phyloP scores from a whole-genome alignment of 2,329 filamentous ascomycete genomes.

The Phialophora expanda region DNA sequence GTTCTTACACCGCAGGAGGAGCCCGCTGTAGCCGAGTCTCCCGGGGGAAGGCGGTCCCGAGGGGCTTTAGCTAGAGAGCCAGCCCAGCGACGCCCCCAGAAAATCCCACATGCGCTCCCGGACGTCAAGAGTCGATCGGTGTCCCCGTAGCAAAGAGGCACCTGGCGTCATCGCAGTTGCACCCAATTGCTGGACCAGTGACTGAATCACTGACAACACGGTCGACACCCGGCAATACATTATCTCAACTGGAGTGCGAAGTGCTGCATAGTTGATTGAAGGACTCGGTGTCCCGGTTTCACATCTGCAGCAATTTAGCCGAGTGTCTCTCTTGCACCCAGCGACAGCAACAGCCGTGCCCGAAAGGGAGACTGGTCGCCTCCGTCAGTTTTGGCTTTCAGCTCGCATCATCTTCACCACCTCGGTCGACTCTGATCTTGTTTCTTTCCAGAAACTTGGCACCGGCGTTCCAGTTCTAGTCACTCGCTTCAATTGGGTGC shows the following conservation, averaged over 20 bases:
- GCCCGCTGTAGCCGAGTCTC: constrained; percentile 5
- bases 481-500: constrained; percentile 15
- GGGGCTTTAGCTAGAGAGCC: not conserved
- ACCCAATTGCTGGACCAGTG: not conserved
- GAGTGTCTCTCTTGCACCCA: not conserved
- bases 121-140: not conserved
- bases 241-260: not conserved
- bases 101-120: constrained; percentile 3
- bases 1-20: constrained; percentile 6
- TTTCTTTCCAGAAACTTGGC: constrained; percentile 24
- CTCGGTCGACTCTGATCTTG: constrained; percentile 6
- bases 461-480: constrained; percentile 1
- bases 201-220: not conserved
- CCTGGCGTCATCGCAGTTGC: not conserved
- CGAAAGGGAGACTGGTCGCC: constrained; percentile 4
- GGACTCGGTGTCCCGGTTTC: not conserved
- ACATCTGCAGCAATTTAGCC: constrained; percentile 10
- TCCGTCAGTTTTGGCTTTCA: constrained; percentile 2
- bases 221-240: not conserved
- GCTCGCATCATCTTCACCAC: constrained; percentile 4
- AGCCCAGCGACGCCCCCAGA: not conserved
- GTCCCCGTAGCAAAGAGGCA: not conserved
- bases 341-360: constrained; percentile 4
- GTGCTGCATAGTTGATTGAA: constrained; percentile 13
- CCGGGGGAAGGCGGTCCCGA: not conserved